A percentile compares a stretch with the other conserved stretches of the same genome.
Conservation (phyloP, 2,329 filamentous ascomycete species). For the Neurospora sp. region DNA sequence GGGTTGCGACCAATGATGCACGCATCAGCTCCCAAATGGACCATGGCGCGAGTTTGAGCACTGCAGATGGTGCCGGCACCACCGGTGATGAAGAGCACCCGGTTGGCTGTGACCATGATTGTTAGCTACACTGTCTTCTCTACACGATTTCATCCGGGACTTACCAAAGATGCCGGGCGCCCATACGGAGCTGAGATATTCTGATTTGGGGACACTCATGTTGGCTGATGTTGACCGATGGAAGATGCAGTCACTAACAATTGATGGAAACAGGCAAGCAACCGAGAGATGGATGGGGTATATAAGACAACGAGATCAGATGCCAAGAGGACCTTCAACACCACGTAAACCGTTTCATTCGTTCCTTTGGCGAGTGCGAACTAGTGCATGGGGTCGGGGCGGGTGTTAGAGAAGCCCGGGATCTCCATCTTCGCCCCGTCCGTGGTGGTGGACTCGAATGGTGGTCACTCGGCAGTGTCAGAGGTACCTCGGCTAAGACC, state of each 20-base stretch:
- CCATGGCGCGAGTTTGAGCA: constrained; percentile 83
- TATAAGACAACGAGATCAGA: not conserved
- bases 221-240: constrained; percentile 10
- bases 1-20: constrained; percentile 88
- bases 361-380: not conserved
- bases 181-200: constrained; percentile 79
- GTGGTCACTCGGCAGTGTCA: not conserved
- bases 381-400: not conserved
- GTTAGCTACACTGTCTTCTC: not conserved
- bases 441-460: not conserved
- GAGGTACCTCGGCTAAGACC: not conserved
- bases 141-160: constrained; percentile 14
- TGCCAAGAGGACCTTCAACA: not conserved
- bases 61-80: constrained; percentile 91
- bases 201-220: constrained; percentile 61
- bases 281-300: not conserved
- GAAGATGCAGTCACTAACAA: not conserved
- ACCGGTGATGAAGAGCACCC: constrained; percentile 91
- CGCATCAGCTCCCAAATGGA: constrained; percentile 83
- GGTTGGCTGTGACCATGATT: constrained; percentile 48
- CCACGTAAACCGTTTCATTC: not conserved
- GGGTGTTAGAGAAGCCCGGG: not conserved
- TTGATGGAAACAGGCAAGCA: not conserved
- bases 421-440: not conserved
- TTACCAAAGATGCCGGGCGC: constrained; percentile 77